These are phyloP conservation scores for Gossypium davidsonii DNA, from an alignment of 441 rosid genomes.

Conservation along the genomic window DNA sequence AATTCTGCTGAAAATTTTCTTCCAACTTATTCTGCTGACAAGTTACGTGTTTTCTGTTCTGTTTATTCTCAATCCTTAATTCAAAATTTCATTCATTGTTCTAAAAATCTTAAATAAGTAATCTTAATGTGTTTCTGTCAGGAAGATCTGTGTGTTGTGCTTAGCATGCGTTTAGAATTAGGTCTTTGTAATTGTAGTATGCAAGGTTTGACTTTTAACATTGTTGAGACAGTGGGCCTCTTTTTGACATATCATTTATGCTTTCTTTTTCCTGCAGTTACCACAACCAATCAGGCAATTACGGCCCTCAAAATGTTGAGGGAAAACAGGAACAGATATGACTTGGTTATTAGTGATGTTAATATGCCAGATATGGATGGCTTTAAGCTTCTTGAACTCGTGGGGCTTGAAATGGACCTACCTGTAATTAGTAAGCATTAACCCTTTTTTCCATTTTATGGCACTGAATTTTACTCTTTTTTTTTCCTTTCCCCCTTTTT, in stretches of 20 bases:
- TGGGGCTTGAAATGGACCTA: slow-evolving; percentile 97
- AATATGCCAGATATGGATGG: slow-evolving; percentile 99
- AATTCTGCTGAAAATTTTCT: not conserved
- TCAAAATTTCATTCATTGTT: not conserved
- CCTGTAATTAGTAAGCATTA: slow-evolving; percentile 72
- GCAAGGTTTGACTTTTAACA: not conserved
- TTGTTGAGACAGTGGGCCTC: not conserved
- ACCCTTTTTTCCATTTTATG: not conserved
- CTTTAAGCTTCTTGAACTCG: slow-evolving; percentile 91
- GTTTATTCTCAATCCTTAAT: slow-evolving; percentile 3
- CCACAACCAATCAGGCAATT: slow-evolving; percentile 67
- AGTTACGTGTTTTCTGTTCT: not conserved
- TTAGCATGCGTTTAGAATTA: slow-evolving; percentile 7
- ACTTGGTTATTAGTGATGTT: slow-evolving; percentile 92
- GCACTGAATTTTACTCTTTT: slow-evolving; percentile 4
- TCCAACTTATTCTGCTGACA: not conserved
- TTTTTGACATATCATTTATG: slow-evolving; percentile 13
- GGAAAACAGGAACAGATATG: slow-evolving; percentile 66
- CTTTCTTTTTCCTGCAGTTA: slow-evolving; percentile 42
- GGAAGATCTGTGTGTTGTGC: slow-evolving; percentile 9
- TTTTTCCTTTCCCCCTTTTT: not conserved
- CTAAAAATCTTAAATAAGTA: not conserved
- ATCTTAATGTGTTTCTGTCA: slow-evolving; percentile 2
- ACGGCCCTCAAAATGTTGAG: slow-evolving; percentile 72
- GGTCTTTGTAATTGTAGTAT: slow-evolving; percentile 9